These are phyloP conservation scores for Fusarium staphyleae DNA, from an alignment of 2,329 filamentous ascomycete genomes.

Conservation along the genomic window DNA sequence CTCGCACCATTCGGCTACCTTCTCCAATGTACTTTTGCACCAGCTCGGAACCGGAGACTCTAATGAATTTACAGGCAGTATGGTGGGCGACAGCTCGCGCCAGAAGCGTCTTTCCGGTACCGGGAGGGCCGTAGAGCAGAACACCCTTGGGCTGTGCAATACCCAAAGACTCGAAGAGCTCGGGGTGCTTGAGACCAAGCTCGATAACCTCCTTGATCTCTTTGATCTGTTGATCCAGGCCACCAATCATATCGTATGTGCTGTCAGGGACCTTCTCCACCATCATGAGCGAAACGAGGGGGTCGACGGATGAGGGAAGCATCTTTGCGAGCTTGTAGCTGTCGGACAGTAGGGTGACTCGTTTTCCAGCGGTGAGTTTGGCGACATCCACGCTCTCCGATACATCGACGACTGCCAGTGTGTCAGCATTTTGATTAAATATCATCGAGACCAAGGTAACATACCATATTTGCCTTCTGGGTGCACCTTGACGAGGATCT, in stretches of 20 bases:
- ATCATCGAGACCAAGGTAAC: constrained; percentile 39
- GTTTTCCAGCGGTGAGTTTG: constrained; percentile 97
- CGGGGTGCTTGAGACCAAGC: constrained; percentile 95
- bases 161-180: constrained; percentile 98
- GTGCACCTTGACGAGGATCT: constrained; percentile 98
- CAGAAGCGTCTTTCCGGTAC: constrained; percentile 95
- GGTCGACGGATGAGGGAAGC: constrained; percentile 96
- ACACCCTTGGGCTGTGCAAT: constrained; percentile 99
- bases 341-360: constrained; percentile 94
- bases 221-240: constrained; percentile 98
- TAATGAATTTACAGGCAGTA: constrained; percentile 98
- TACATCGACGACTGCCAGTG: constrained; percentile 82
- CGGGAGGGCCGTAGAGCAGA: constrained; percentile 92
- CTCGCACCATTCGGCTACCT: constrained; percentile 96
- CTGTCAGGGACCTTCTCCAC: constrained; percentile 99
- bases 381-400: constrained; percentile 91
- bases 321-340: constrained; percentile 99
- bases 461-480: constrained; percentile 99
- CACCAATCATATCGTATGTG: constrained; percentile 99
- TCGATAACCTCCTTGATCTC: constrained; percentile 99
- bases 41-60: constrained; percentile 92
- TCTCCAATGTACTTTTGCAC: constrained; percentile 99
- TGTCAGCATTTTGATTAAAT: constrained; percentile 7
- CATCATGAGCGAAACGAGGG: constrained; percentile 99
- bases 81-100: constrained; percentile 97